phyloP scores from a whole-genome alignment of 2,329 filamentous ascomycete genomes.

The Colletotrichum spaethianum region DNA sequence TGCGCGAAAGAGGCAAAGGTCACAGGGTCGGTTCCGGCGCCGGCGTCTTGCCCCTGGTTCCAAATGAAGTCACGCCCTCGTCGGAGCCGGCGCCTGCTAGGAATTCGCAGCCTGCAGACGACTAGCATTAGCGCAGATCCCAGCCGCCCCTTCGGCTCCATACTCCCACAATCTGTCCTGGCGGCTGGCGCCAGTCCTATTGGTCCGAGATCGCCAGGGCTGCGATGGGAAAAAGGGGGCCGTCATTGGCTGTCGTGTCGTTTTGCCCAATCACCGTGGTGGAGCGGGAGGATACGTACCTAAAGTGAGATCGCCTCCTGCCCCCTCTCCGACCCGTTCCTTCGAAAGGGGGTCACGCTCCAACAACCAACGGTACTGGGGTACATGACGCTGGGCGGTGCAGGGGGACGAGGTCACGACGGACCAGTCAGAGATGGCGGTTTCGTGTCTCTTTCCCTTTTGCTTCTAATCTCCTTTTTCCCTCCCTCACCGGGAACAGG shows the following conservation, averaged over 20 bases:
- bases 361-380: conserved; percentile 3
- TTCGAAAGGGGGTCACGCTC: conserved; percentile 1
- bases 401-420: background rate
- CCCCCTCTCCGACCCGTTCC: conserved; percentile 12
- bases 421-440: background rate
- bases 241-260: background rate
- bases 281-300: background rate
- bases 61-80: background rate
- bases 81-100: conserved; percentile 29
- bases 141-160: conserved; percentile 25
- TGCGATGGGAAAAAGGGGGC: background rate
- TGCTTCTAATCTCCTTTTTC: conserved; percentile 1
- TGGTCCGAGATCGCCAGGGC: conserved; percentile 4
- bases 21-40: background rate
- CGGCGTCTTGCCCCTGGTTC: background rate
- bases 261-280: background rate
- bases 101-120: conserved; percentile 13
- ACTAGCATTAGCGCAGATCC: conserved; percentile 40
- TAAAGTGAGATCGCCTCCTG: conserved; percentile 18
- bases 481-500: conserved; percentile 10
- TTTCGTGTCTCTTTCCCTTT: conserved; percentile 4
- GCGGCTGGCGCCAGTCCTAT: background rate
- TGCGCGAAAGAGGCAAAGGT: background rate
- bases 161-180: background rate
- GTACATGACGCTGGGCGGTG: background rate